phyloP scores from a whole-genome alignment of 352 stramenopile species.

The Globisporangium sylvaticum region DNA sequence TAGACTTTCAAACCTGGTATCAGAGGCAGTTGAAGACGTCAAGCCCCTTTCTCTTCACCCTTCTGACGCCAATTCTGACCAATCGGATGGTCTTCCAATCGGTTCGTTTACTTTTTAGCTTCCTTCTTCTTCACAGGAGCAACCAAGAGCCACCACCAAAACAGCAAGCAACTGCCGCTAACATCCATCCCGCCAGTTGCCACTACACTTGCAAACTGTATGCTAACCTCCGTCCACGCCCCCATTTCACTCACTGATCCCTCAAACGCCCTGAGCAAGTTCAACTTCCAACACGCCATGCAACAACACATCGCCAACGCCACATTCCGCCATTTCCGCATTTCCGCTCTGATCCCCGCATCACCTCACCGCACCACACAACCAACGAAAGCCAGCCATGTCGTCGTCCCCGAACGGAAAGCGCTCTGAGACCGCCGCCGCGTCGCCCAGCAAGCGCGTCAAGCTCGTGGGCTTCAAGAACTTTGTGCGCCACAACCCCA shows the following conservation, averaged over 20 bases:
- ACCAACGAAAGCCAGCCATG: not conserved
- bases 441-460: conserved; percentile 38
- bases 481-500: conserved; percentile 76
- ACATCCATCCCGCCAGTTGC: not conserved
- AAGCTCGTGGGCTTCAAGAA: conserved; percentile 72
- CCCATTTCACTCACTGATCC: not conserved
- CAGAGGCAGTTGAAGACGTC: not conserved
- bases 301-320: not conserved
- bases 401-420: conserved; percentile 9
- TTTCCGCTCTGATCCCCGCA: conserved; percentile 9
- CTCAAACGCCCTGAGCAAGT: not conserved
- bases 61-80: conserved; percentile 1
- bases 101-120: conserved; percentile 15
- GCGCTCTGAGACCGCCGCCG: conserved; percentile 2
- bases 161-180: not conserved
- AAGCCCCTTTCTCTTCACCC: not conserved
- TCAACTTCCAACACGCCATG: not conserved
- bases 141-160: conserved; percentile 5
- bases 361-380: not conserved
- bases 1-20: not conserved
- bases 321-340: not conserved
- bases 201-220: not conserved
- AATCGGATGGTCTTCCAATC: conserved; percentile 15
- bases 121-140: not conserved
- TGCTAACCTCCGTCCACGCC: conserved; percentile 5